Conservation (phyloP, 2,329 filamentous ascomycete genomes). For the Paracorniculantispora psalliotae region DNA sequence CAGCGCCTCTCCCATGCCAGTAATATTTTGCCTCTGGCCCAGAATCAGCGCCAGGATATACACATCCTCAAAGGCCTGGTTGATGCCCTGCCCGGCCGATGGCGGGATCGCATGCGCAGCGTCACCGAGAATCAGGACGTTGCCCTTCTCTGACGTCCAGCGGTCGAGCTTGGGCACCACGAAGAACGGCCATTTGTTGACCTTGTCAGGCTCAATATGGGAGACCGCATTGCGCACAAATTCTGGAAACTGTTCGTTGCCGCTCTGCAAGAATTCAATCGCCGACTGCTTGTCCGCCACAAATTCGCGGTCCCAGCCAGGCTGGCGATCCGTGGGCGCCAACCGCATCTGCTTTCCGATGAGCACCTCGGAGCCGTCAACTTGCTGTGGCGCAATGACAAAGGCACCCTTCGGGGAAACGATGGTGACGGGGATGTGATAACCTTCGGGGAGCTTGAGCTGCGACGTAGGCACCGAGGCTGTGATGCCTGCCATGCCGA, state of each 20-base stretch:
- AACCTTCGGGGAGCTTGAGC: constrained; percentile 29
- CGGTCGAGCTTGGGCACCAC: constrained; percentile 40
- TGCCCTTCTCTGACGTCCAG: constrained; percentile 34
- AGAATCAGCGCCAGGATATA: constrained; percentile 39
- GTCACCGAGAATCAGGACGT: constrained; percentile 43
- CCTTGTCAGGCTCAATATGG: constrained; percentile 23
- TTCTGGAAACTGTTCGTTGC: constrained; percentile 32
- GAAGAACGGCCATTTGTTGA: constrained; percentile 48
- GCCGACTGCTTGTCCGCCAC: constrained; percentile 33
- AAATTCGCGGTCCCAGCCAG: constrained; percentile 37
- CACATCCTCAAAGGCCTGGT: constrained; percentile 47
- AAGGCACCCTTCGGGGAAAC: constrained; percentile 42
- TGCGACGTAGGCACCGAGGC: constrained; percentile 31
- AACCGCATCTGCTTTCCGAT: constrained; percentile 41
- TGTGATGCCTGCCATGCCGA: constrained; percentile 39
- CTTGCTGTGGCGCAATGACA: constrained; percentile 43
- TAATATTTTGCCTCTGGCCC: constrained; percentile 20
- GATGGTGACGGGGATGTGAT: constrained; percentile 38
- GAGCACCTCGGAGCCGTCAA: constrained; percentile 44
- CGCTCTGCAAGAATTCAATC: constrained; percentile 29
- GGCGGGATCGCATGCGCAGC: constrained; percentile 46
- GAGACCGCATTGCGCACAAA: constrained; percentile 31
- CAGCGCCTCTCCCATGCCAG: constrained; percentile 25
- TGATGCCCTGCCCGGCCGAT: constrained; percentile 41
- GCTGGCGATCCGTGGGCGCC: constrained; percentile 28